phyloP scores from a whole-genome alignment of 1,139 yeast species.

The Schwanniomyces etchellsii region DNA sequence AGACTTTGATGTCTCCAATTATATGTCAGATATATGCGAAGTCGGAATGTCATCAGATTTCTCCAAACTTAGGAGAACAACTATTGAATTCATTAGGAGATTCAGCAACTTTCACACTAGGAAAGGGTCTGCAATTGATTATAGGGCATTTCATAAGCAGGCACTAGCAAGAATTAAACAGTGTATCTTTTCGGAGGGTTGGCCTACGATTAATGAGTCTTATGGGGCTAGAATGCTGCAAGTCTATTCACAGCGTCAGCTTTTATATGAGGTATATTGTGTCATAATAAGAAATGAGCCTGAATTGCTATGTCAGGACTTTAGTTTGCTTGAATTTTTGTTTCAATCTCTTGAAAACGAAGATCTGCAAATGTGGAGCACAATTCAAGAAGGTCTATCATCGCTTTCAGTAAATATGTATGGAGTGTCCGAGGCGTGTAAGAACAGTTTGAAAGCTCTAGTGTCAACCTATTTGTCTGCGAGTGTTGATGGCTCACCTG shows the following conservation, averaged over 20 bases:
- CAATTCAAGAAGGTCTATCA: conserved; percentile 71
- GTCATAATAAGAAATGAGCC: conserved; percentile 51
- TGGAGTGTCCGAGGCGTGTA: conserved; percentile 31
- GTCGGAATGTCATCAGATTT: conserved; percentile 54
- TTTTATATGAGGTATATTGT: conserved; percentile 77
- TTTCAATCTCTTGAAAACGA: conserved; percentile 72
- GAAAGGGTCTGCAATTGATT: conserved; percentile 11
- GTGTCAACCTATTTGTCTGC: conserved; percentile 29
- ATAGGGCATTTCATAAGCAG: conserved; percentile 23
- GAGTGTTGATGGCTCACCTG: conserved; percentile 16
- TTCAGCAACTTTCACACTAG: conserved; percentile 10
- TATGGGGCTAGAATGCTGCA: conserved; percentile 8
- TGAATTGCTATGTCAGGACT: conserved; percentile 36
- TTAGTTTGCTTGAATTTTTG: conserved; percentile 56
- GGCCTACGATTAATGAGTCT: conserved; percentile 45
- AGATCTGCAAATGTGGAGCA: conserved; percentile 52
- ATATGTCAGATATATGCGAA: conserved; percentile 40
- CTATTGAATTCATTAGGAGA: conserved; percentile 53
- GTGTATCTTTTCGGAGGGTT: conserved; percentile 49
- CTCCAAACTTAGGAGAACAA: conserved; percentile 39
- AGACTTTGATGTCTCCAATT: conserved; percentile 35
- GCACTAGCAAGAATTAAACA: conserved; percentile 50
- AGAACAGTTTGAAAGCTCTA: conserved; percentile 36
- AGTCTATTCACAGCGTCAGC: conserved; percentile 40
- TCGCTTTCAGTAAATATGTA: conserved; percentile 49